Base-by-base conservation (phyloP, 176 grass and related monocot species). In the Oryza nivara region DNA sequence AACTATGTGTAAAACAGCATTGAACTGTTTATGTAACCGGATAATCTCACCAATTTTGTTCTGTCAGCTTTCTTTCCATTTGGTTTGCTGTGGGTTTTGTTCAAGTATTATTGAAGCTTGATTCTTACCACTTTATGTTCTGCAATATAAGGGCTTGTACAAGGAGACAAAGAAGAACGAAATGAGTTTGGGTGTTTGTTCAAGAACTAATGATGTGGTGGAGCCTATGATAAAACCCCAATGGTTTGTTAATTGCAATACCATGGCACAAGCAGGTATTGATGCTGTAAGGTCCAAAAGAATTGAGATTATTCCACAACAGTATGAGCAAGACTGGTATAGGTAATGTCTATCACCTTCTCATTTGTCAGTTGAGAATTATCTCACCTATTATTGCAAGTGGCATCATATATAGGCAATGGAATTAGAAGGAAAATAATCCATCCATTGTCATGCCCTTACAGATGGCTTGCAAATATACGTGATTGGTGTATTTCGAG, bases 231-330 rank as follows among this genome's bases (percentile, higher is more conserved):
- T 61, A n/a, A 61, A 61, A 22, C 56, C 56, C 56, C 56, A 61
- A 22, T 61, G 56, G 56, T 61, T 61, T 61, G 56, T 61, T 61
- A 61, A 61, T 61, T 61, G 56, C 56, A 61, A 61, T 61, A 61
- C 56, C 56, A 61, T 61, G 56, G 56, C 19, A 61, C n/a, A 61
- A 61, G 56, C 56, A 61, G 20, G 56, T 61, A 20, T 61, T 61
- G 56, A 61, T 22, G 56, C 56, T 61, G 56, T 61, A 61, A 61
- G 56, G 56, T 61, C 56, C 20, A 61, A 22, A 22, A 61, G 7
- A 61, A 61, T 61, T 61, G 56, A 61, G 56, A 61, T 61, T 61
- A n/a, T 61, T 22, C 56, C 56, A 22, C 56, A 61, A 9, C 56
- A 61, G 56, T 61, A 22, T 61, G 56, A 61, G 20, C 56, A 61